Percentiles rank a stretch among this genome's conserved stretches.
Conservation (phyloP, 2,329 filamentous ascomycete genomes). For the Tolypocladium cylindrosporum region DNA sequence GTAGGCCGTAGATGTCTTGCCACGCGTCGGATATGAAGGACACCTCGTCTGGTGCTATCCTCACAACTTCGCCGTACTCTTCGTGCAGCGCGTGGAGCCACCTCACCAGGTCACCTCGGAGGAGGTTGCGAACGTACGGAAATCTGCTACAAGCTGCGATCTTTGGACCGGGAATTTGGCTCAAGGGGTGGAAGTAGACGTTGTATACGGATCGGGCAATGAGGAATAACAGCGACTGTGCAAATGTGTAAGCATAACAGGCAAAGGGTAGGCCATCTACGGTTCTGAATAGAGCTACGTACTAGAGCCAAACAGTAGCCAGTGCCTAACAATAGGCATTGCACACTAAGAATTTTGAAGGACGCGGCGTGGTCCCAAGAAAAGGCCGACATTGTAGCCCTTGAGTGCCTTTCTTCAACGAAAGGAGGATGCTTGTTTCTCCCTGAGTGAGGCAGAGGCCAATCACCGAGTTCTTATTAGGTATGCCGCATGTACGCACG, state of each 20-base stretch:
- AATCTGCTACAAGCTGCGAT: constrained; percentile 1
- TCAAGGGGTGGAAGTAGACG: constrained; percentile 23
- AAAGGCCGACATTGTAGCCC: not conserved
- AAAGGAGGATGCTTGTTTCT: not conserved
- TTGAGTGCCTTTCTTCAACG: not conserved
- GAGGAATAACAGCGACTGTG: not conserved
- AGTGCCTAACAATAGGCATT: too few relatives aligned
- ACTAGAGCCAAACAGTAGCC: too few relatives aligned
- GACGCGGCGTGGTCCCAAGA: not conserved
- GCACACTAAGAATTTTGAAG: too few relatives aligned
- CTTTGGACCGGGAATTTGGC: constrained; percentile 18
- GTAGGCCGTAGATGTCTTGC: constrained; percentile 26
- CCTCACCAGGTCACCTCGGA: constrained; percentile 14
- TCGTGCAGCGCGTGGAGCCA: constrained; percentile 23
- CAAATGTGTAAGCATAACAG: not conserved
- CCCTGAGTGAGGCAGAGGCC: too few relatives aligned
- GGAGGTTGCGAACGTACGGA: constrained; percentile 2
- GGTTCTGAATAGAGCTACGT: too few relatives aligned
- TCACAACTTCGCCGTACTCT: constrained; percentile 33
- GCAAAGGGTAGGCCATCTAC: not conserved
- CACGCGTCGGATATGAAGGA: constrained; percentile 28
- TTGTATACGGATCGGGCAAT: constrained; percentile 13
- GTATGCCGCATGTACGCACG: too few relatives aligned
- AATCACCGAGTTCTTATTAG: too few relatives aligned
- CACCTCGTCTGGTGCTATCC: constrained; percentile 35